Evolutionary conservation across 352 stramenopile genomes (phyloP).

Genomic region (Pythium angustatum): DNA sequence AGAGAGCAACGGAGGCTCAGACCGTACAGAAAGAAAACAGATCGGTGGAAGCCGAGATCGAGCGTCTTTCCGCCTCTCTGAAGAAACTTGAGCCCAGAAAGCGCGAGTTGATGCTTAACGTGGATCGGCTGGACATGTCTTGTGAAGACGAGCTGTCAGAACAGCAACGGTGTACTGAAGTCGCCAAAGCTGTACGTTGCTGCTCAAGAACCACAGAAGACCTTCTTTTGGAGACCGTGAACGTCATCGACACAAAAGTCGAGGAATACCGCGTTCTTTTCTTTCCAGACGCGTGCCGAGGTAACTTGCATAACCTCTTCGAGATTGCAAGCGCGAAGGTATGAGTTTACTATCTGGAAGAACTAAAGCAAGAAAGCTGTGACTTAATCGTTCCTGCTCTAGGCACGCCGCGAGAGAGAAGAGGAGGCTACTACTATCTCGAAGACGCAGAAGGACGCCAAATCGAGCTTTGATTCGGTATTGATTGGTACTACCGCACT

Average conservation of each 20-base stretch:
- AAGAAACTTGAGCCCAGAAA: neutral
- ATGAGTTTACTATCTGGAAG: neutral
- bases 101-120: neutral
- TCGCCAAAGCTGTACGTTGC: neutral
- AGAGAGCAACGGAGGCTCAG: neutral
- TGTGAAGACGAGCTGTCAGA: conserved; percentile 1
- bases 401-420: too few species aligned
- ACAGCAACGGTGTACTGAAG: neutral
- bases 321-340: neutral
- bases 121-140: neutral
- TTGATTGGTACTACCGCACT: neutral
- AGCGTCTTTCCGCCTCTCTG: neutral
- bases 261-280: neutral
- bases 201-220: neutral
- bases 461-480: too few species aligned
- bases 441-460: too few species aligned
- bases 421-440: too few species aligned
- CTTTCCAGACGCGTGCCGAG: neutral
- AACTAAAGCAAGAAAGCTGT: neutral
- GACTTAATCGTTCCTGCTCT: neutral
- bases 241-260: neutral
- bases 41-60: neutral
- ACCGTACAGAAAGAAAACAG: neutral
- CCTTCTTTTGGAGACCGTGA: neutral
- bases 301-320: neutral